Conservation (phyloP, 2,329 filamentous ascomycete species). For the Exutisphaerella laricina region DNA sequence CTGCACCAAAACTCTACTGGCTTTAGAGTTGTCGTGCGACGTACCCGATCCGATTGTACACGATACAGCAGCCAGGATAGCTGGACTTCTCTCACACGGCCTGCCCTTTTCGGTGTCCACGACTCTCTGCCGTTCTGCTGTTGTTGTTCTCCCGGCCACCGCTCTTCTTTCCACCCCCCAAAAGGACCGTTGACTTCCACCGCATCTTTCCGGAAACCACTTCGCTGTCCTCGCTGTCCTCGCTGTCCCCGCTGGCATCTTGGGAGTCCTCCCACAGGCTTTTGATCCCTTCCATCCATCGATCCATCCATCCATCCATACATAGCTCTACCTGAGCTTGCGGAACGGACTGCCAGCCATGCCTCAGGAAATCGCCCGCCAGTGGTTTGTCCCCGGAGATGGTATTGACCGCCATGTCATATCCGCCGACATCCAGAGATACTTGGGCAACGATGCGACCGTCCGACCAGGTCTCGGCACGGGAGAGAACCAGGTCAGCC, state of each 20-base stretch:
- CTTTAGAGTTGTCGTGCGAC: conserved; percentile 12
- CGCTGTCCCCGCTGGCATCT: not conserved
- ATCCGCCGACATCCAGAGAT: conserved; percentile 48
- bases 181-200: no score
- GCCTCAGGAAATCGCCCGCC: conserved; percentile 35
- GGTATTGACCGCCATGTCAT: conserved; percentile 50
- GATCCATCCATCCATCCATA: no score
- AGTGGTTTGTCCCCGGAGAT: conserved; percentile 48
- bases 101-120: conserved; percentile 5
- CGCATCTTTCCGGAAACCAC: no score
- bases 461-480: conserved; percentile 44
- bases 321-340: conserved; percentile 3
- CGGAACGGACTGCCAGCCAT: conserved; percentile 19
- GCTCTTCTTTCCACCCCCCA: no score
- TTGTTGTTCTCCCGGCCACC: conserved; percentile 11
- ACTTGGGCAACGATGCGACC: conserved; percentile 47
- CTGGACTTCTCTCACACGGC: conserved; percentile 10
- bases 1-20: conserved; percentile 14
- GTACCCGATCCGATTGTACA: conserved; percentile 10
- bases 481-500: conserved; percentile 42
- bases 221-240: not conserved
- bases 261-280: conserved; percentile 1
- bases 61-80: conserved; percentile 12
- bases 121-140: conserved; percentile 10
- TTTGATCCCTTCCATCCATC: no score